Evolutionary conservation across 139 green algal genomes (phyloP), one percentile per base, ranked within the genome.

Genomic region (Picochlorum sp.): DNA sequence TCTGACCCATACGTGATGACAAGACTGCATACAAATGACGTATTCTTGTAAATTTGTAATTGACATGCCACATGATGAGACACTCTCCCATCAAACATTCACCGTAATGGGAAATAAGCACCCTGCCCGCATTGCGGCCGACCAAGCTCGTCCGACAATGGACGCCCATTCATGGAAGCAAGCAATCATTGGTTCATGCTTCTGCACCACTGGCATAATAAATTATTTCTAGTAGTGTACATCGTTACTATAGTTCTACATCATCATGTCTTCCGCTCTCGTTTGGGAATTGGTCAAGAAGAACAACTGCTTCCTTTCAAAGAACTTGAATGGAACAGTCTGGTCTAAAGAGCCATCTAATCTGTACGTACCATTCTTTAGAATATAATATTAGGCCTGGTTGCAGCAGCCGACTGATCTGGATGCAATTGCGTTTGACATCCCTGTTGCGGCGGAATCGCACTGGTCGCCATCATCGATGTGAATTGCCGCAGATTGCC

Each of bases 201-300:
- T 7, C 4, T 6, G 28, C 34, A 41, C 6, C 7, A 13, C 8
- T 11, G 2, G 3, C 8, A 41, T 20, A 54, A 54, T 13, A 54
- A 21, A 54, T 54, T 24, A 54, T 18, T 24, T 21, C 1, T 54
- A 54, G 11, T 54, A 54, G 16, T 54, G 47, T 21, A 21, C 16
- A 54, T 26, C 47, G 47, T 54, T 54, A 7, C 47, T 54, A 54
- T 54, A 54, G 16, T 54, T 15, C 16, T 20, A 10, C 51, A 59
- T n/a, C 51, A 59, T n/a, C 15, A 59, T 59, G 75, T 79, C 76
- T 13, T 58, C 69, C 9, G 59, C 69, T 64, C 65, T 83, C 45
- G 59, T 87, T n/a, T 87, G 81, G 84, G 73, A 88, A 74, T 56
- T 82, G 7, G 51, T 90, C 3, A 84, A 81, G 76, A 64, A 74